Base-by-base conservation (phyloP, 768 basidiomycete genomes). In the Amanita pseudoporphyria region DNA sequence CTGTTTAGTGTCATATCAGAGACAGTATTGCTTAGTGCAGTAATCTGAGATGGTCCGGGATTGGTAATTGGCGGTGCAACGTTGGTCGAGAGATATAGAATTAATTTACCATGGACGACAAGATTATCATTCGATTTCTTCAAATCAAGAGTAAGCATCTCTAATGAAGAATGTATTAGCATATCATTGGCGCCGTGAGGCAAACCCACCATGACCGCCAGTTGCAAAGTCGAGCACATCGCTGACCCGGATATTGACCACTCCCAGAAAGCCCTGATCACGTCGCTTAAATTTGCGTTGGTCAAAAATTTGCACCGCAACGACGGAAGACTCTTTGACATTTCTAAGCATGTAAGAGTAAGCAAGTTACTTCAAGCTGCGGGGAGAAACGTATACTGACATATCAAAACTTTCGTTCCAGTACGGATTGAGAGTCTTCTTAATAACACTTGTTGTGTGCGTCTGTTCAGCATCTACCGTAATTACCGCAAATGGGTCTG, bases 81-180 rank as follows among this genome's bases (percentile, higher is more conserved):
- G 61, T 97, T 94, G 43, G 96, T 97, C 14, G 92, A 94, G 32
- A 99, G 77, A 67, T 95, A 93, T 56, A 98, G 80, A 64, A 97
- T 94, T 56, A 99, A 79, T 69, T 97, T 97, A 41, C 96, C 96
- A 60, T 98, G 93, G 3, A 99, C 96, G 42, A 93, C 88, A 22
- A 96, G 80, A 62, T 96, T 94, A 67, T 99, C 96, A 58, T 95
- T 96, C n/a, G 94, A 97, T 68, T 95, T 95, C 73, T 97, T 96
- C 59, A 99, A 72, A 62, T 98, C 96, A 56, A 94, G 66, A 1
- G 95, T 97, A 44, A 98, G 78, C 84, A 96, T 96, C 73, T 98
- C 96, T 93, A 62, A 48, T 6, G 56, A 36, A 44, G 47, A 39
- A 47, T 32, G 40, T 37, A 19, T 49, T 28, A 59, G 21, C 30